Percentiles rank a stretch among this genome's conserved stretches.
Conservation (phyloP, 106 monocot genomes). For the Iris macrosiphon region DNA sequence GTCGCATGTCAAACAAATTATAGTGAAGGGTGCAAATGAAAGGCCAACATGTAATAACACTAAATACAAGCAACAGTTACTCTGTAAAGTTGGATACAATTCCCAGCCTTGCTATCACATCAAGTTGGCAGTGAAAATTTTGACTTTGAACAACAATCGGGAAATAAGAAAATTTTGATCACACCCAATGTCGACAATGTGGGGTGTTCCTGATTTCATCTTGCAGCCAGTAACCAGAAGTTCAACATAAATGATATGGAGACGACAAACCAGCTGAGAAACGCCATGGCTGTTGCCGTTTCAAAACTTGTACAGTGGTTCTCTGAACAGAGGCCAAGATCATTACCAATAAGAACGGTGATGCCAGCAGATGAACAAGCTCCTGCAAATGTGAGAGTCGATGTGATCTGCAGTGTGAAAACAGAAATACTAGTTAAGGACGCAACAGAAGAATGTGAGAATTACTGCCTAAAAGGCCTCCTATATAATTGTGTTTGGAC, state of each 20-base stretch:
- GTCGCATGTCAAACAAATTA: too few species aligned
- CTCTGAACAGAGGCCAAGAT: conserved; percentile 54
- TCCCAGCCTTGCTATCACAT: background rate
- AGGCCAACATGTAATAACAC: conserved; percentile 1
- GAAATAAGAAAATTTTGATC: background rate
- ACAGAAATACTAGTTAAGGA: background rate
- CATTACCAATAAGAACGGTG: conserved; percentile 88
- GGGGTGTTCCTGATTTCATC: conserved; percentile 21
- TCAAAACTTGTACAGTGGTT: conserved; percentile 88
- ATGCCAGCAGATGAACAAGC: conserved; percentile 96
- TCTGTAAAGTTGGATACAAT: background rate
- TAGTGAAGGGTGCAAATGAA: too few species aligned
- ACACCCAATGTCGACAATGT: too few species aligned
- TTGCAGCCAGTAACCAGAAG: conserved; percentile 88
- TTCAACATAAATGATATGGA: conserved; percentile 82
- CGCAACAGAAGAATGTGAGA: background rate
- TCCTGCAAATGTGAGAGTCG: conserved; percentile 78
- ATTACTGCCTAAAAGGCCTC: background rate
- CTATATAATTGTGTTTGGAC: too few species aligned
- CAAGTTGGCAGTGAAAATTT: background rate
- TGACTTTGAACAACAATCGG: background rate
- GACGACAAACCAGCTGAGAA: conserved; percentile 89
- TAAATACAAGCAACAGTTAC: conserved; percentile 1
- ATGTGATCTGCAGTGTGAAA: conserved; percentile 68
- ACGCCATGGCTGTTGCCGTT: conserved; percentile 94